Evolutionary conservation across 2,329 filamentous ascomycete species (phyloP), one percentile per base, ranked within the genome.

Genomic region (Aspergillus sp.): DNA sequence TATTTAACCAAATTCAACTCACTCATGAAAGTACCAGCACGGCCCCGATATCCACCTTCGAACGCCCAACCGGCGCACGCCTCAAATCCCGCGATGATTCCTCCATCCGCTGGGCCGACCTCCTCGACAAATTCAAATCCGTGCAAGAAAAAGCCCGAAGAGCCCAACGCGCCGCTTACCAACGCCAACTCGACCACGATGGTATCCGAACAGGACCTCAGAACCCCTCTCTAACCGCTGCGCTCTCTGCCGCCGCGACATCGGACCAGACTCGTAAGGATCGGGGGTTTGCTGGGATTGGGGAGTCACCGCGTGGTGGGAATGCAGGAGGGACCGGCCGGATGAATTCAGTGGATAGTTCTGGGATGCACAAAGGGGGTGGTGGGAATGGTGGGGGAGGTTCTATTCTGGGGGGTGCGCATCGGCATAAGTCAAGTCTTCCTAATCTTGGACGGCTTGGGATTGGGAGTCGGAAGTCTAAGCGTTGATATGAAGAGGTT

Each of bases 81-180:
- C 77, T 96, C 43, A 77, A 96, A 81, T 82, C 80, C 43, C 79
- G 90, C 47, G 88, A 94, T 55, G 90, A 96, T 47, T 82, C 81
- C 46, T 84, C 82, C 30, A 95, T 98, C 58, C 85, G 86, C 47
- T 98, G 93, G 93, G 82, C 80, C 2, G 93, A 98, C 59, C 77
- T 98, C 32, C 78, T 98, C 4, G 93, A 98, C 55, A 95, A 96
- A 63, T 98, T 98, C 71, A 87, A 88, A 56, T 82, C 79, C 45
- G 91, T 94, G 1, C 93, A 98, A 63, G 93, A 98, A 57, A 83
- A 82, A 51, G 86, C 90, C 5, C 80, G 90, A 47, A 79, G 89
- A 46, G 76, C 81, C 10, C 85, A 89, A 61, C 37, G 37, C 19
- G 75, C 83, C 50, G 68, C 71, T 52, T 66, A 69, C 0, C 66